Base-by-base conservation (phyloP, 1,139 yeast species). In the Suhomyces maxii region DNA sequence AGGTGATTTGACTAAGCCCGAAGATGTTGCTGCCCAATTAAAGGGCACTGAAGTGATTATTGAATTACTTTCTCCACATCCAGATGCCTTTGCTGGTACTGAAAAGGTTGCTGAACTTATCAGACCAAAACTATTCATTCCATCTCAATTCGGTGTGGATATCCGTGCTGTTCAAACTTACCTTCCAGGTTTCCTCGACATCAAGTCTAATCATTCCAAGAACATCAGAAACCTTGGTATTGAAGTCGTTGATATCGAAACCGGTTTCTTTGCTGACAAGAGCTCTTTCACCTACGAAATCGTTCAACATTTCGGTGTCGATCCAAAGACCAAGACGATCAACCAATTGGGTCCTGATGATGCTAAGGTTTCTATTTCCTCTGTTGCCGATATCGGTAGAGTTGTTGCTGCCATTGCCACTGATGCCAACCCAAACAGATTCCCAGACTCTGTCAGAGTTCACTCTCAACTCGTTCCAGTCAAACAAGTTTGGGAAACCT, bases 71-170 rank as follows among this genome's bases (percentile, higher is more conserved):
- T 60, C 66, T n/a, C 55, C 64, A 6, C 50, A 50, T 28, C 69
- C 71, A 2, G 58, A 47, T 3, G 41, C 60, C 23, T 63, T 63
- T 26, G 53, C 62, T 3, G 51, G 51, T 6, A 44, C 69, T 34
- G 74, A 69, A 51, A 56, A 62, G 43, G 55, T 81, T 6, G 71
- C 77, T 3, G 57, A 59, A 7, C 58, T 58, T 13, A 73, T 75
- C 36, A 73, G 70, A 55, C 82, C 83, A 39, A 76, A 79, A 59
- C 56, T 82, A 33, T 82, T 74, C 62, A 73, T 83, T 47, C 86
- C 88, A 34, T 78, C 87, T 4, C 87, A 83, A 57, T 83, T 79
- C 55, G 89, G 89, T 39, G 58, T 68, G 36, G 80, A 80, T 42
- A 50, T 71, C 34, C 57, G 51, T 7, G 55, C 59, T 13, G 60